phyloP scores from a whole-genome alignment of 2,329 filamentous ascomycete genomes.

The Aspergillus glaucus region DNA sequence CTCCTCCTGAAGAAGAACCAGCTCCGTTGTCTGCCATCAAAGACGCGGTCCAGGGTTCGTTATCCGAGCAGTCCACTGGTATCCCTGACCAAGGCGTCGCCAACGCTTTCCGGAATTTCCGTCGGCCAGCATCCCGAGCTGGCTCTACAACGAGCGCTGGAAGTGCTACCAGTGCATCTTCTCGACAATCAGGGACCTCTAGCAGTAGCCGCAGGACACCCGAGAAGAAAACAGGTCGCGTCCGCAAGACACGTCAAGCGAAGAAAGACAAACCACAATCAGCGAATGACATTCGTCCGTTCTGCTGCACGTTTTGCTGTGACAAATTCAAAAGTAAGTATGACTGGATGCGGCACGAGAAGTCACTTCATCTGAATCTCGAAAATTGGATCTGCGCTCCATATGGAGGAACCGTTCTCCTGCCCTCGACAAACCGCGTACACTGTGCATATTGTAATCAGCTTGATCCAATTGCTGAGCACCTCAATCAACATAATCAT shows the following conservation, averaged over 20 bases:
- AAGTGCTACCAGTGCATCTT: neutral
- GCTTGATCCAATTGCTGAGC: slow-evolving; percentile 3
- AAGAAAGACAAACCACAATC: neutral
- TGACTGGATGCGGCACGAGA: slow-evolving; percentile 9
- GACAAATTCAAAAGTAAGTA: slow-evolving; percentile 6
- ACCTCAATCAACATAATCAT: slow-evolving; percentile 6
- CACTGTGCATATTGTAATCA: slow-evolving; percentile 6
- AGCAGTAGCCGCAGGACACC: neutral
- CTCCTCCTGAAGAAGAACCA: neutral
- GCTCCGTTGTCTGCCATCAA: neutral
- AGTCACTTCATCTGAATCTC: slow-evolving; percentile 8
- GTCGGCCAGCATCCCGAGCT: neutral
- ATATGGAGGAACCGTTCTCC: slow-evolving; percentile 1
- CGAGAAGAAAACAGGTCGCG: neutral
- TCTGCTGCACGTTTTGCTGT: slow-evolving; percentile 10
- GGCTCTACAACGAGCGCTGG: neutral
- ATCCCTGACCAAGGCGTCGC: neutral
- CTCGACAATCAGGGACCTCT: neutral
- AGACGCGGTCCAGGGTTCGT: neutral
- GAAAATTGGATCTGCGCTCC: slow-evolving; percentile 8
- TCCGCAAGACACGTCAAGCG: neutral
- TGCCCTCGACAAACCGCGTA: neutral
- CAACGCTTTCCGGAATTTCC: neutral
- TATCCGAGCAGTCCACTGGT: neutral
- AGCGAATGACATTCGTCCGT: neutral